Percentiles rank a stretch among this genome's conserved stretches.
phyloP scores from a whole-genome alignment of 129 eudicot genomes.

The Glebionis coronaria region DNA sequence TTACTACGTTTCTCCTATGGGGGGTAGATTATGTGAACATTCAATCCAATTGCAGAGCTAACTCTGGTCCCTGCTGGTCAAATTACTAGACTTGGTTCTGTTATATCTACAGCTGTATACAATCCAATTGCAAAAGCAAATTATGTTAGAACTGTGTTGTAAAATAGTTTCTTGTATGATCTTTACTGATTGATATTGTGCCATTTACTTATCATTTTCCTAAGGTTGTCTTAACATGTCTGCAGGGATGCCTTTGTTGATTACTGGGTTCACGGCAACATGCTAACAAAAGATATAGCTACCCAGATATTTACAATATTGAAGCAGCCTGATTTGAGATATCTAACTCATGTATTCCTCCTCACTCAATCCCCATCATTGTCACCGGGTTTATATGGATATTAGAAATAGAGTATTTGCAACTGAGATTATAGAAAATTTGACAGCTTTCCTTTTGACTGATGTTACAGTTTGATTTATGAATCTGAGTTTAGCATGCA shows the following conservation, averaged over 20 bases:
- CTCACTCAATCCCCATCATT: neutral
- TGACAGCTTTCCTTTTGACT: too few relatives aligned
- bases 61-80: too few relatives aligned
- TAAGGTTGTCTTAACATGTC: conserved; percentile 8
- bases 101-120: too few relatives aligned
- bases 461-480: too few relatives aligned
- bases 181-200: neutral
- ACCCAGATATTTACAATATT: conserved; percentile 62
- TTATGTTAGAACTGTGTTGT: neutral
- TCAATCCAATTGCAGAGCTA: too few relatives aligned
- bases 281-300: conserved; percentile 65
- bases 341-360: conserved; percentile 56
- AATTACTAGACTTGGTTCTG: too few relatives aligned
- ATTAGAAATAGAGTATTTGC: neutral
- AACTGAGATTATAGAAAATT: neutral
- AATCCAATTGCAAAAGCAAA: neutral
- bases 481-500: too few relatives aligned
- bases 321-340: conserved; percentile 62
- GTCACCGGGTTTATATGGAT: neutral
- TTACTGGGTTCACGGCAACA: conserved; percentile 72
- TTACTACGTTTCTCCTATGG: too few relatives aligned
- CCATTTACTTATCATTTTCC: neutral
- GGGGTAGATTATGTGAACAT: too few relatives aligned
- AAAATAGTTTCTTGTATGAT: neutral
- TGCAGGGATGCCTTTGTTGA: conserved; percentile 82